Base-by-base conservation (phyloP, 2,329 filamentous ascomycete genomes). In the Stagonosporopsis rhizophila region DNA sequence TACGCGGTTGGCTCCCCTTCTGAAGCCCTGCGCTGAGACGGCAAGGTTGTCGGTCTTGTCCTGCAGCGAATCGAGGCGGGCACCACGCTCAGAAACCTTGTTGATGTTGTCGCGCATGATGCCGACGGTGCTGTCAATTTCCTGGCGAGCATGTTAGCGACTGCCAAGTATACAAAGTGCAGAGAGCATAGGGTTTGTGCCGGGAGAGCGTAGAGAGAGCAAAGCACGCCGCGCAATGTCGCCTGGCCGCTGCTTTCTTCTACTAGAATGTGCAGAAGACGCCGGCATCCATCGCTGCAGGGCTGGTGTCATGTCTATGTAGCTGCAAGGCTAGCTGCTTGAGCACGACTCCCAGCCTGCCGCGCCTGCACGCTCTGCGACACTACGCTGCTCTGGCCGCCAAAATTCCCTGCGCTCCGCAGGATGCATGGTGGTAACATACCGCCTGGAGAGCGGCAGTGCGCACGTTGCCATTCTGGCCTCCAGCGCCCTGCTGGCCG, bases 41-140 rank as follows among this genome's bases (percentile, higher is more conserved):
- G 93, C 93, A 67, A 99, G 85, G 80, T 96, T 96, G 81, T 97
- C 80, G 65, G 91, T 97, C 85, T 96, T 96, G 78, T 95, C 90
- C 81, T 96, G 91, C 60, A 97, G 87, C 45, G 88, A 88, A 77
- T 96, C 91, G 60, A 97, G 86, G 68, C 89, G 87, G 73, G 92
- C 90, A 75, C 95, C 95, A 84, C 95, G 92, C 79, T 97, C 89
- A 39, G 91, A 92, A 61, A 96, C 91, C 80, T 95, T 96, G 83
- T 93, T 92, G 83, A 99, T 96, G 82, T 99, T 99, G 78, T 96
- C 89, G 72, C 90, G 88, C 94, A 99, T 97, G 66, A 95, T 91
- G 74, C 89, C 89, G 71, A 97, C 92, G 47, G 94, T 96, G 74
- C 93, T 91, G 78, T 98, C 90, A 79, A 99, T 96, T 96, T 98